Percentiles rank a stretch among this genome's conserved stretches.
Conservation (phyloP, 257 asterid genomes). For the Scutellaria barbata region DNA sequence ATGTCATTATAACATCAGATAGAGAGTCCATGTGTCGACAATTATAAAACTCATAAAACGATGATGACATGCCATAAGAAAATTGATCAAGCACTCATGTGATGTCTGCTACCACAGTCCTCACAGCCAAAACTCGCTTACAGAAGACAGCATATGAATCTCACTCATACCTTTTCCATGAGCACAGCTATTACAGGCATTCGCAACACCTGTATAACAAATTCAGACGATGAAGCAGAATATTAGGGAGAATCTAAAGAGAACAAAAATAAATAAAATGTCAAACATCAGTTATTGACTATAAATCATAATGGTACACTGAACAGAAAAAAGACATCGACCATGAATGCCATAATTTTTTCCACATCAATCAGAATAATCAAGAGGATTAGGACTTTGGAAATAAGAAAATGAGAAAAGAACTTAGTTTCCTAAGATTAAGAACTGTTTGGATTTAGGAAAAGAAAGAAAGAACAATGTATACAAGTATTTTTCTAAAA, state of each 20-base stretch:
- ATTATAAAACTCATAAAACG: conserved; percentile 17
- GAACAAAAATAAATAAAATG: conserved; percentile 9
- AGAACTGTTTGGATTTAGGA: not conserved
- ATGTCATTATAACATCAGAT: conserved; percentile 27
- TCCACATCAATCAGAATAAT: not conserved
- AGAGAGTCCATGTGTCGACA: conserved; percentile 1
- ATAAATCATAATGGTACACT: conserved; percentile 1
- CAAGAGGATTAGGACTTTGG: conserved; percentile 1
- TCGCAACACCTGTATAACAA: conserved; percentile 71
- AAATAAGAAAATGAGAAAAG: conserved; percentile 14
- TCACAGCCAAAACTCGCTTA: conserved; percentile 6
- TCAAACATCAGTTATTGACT: conserved; percentile 8
- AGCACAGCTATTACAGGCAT: conserved; percentile 71
- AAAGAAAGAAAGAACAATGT: not conserved
- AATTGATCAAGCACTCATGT: conserved; percentile 20
- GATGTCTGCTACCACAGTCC: conserved; percentile 20
- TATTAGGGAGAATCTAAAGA: conserved; percentile 26
- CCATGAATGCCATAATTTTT: conserved; percentile 3
- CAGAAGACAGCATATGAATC: conserved; percentile 22
- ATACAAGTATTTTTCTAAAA: not conserved
- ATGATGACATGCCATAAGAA: conserved; percentile 26
- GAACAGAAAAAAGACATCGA: not conserved
- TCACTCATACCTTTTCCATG: conserved; percentile 62
- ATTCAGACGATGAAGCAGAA: conserved; percentile 13
- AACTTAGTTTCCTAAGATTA: not conserved